phyloP scores from a whole-genome alignment of 2,329 filamentous ascomycete species.

The Neofusicoccum umdonicola region DNA sequence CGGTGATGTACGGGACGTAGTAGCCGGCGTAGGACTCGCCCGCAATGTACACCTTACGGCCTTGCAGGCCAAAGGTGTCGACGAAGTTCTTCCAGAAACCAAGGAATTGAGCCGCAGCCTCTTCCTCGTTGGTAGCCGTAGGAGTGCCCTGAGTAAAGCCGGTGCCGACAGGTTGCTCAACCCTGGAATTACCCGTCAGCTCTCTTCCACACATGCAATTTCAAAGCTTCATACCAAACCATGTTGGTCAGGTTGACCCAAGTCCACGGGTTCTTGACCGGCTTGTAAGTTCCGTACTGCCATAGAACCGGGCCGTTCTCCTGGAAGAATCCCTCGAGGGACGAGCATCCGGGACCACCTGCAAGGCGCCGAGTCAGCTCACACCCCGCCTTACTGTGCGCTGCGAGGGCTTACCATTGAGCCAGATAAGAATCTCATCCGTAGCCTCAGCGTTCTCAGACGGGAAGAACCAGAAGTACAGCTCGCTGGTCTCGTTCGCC shows the following conservation, averaged over 20 bases:
- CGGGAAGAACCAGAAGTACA: constrained; percentile 67
- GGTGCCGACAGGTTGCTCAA: constrained; percentile 66
- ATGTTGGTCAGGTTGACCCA: constrained; percentile 70
- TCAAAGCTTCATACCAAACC: constrained; percentile 51
- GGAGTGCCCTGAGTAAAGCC: constrained; percentile 67
- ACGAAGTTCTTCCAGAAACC: constrained; percentile 80
- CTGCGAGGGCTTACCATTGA: constrained; percentile 25
- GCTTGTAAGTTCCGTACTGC: constrained; percentile 40
- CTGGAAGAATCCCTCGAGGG: constrained; percentile 49
- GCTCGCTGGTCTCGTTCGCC: constrained; percentile 49
- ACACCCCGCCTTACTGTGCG: neutral
- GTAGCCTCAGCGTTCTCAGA: constrained; percentile 49
- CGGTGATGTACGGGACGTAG: constrained; percentile 56
- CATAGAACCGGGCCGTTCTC: constrained; percentile 49
- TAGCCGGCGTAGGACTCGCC: constrained; percentile 61
- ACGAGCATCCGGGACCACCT: constrained; percentile 46
- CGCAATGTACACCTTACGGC: constrained; percentile 68
- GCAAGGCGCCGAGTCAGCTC: neutral
- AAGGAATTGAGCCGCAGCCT: constrained; percentile 69
- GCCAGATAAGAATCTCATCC: constrained; percentile 62
- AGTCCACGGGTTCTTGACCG: constrained; percentile 43
- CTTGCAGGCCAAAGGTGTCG: constrained; percentile 64
- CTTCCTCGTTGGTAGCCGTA: constrained; percentile 64
- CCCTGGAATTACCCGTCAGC: constrained; percentile 20
- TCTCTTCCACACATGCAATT: too few species aligned